Evolutionary conservation across 495 filamentous ascomycete genomes (phyloP).

Genomic region (Aspergillus sparsus): DNA sequence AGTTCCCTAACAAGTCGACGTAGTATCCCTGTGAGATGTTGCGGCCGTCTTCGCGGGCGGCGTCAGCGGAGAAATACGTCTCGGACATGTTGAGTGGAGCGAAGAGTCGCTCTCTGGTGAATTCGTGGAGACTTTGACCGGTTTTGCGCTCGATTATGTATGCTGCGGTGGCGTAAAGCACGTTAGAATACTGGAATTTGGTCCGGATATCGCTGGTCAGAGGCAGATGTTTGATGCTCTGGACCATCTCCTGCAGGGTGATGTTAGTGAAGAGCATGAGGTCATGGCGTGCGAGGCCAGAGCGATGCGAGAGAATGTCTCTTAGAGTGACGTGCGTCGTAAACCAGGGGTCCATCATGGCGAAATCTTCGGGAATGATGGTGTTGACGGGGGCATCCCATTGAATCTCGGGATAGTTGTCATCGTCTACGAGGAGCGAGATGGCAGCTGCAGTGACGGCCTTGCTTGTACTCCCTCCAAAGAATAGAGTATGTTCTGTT

Average conservation of each 20-base stretch:
- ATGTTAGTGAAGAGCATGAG: conserved; percentile 26
- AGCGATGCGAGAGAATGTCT: conserved; percentile 54
- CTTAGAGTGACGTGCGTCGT: conserved; percentile 49
- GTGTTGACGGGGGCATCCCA: conserved; percentile 52
- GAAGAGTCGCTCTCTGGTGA: conserved; percentile 48
- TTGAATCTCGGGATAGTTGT: conserved; percentile 32
- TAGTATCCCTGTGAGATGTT: conserved; percentile 7
- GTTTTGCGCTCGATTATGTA: conserved; percentile 35
- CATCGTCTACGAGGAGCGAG: conserved; percentile 47
- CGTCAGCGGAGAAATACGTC: background rate
- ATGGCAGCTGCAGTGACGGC: conserved; percentile 55
- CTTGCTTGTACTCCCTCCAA: conserved; percentile 55
- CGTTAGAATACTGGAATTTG: conserved; percentile 53
- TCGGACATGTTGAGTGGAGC: conserved; percentile 48
- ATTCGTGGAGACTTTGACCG: conserved; percentile 41
- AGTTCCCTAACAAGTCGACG: background rate
- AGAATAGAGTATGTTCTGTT: conserved; percentile 48
- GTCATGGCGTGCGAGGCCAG: conserved; percentile 51
- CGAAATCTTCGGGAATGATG: conserved; percentile 56
- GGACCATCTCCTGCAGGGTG: conserved; percentile 33
- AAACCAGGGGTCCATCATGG: conserved; percentile 44
- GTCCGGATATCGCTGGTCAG: conserved; percentile 42
- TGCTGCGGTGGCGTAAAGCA: conserved; percentile 49
- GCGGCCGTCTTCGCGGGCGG: background rate
- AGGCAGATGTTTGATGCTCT: conserved; percentile 44